phyloP scores from a whole-genome alignment of 192 early-diverging fungal genomes.

The Geosiphon pyriformis region DNA sequence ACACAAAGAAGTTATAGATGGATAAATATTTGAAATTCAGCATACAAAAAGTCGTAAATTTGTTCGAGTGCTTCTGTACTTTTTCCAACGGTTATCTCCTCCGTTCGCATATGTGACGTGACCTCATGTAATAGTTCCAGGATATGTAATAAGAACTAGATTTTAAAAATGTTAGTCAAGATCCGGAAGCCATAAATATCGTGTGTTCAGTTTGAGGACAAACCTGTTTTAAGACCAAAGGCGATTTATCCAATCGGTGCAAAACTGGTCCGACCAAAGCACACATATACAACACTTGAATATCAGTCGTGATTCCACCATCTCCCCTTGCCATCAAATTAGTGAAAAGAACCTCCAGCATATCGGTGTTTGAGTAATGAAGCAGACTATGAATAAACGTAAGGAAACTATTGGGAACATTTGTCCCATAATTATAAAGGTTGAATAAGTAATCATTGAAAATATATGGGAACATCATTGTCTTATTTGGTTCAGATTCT shows the following conservation, averaged over 20 bases:
- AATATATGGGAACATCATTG: slow-evolving; percentile 46
- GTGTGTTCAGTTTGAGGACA: background rate
- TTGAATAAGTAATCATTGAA: slow-evolving; percentile 60
- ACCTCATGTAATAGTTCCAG: slow-evolving; percentile 3
- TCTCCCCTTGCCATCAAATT: slow-evolving; percentile 7
- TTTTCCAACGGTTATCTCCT: background rate
- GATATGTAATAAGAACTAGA: slow-evolving; percentile 11
- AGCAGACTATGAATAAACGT: slow-evolving; percentile 67
- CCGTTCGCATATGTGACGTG: slow-evolving; percentile 8
- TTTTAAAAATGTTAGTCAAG: background rate
- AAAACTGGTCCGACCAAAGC: slow-evolving; percentile 64
- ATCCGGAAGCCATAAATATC: background rate
- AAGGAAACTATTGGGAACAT: slow-evolving; percentile 65
- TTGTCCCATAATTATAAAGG: slow-evolving; percentile 55
- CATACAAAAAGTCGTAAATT: slow-evolving; percentile 26
- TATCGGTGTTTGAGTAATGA: slow-evolving; percentile 68
- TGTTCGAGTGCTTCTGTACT: slow-evolving; percentile 21
- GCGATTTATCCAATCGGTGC: slow-evolving; percentile 59
- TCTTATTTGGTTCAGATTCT: slow-evolving; percentile 25
- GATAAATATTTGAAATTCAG: background rate
- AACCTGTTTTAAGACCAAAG: background rate
- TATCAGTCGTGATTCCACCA: slow-evolving; percentile 53
- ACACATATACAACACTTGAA: slow-evolving; percentile 67
- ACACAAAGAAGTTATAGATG: background rate
- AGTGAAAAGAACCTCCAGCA: slow-evolving; percentile 31